Evolutionary conservation across 305 asterid species (phyloP).

Genomic region (Solanum hybrid): DNA sequence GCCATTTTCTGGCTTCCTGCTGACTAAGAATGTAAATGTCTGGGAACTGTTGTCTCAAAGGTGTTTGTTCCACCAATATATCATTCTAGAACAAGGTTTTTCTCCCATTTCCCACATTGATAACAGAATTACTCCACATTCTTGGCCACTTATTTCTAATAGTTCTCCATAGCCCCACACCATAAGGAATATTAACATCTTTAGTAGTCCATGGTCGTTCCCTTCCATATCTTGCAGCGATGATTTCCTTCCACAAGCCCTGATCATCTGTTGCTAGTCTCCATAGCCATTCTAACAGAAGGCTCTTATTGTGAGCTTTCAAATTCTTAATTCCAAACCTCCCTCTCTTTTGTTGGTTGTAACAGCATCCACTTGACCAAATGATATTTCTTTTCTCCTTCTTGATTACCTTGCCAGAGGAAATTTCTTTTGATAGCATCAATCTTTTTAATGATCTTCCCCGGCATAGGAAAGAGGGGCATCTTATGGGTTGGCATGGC

Average conservation of each 20-base stretch:
- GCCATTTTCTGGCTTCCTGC: neutral
- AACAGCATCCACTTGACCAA: neutral
- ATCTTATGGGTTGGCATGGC: neutral
- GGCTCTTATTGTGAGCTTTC: neutral
- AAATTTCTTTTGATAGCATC: neutral
- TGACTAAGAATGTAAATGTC: neutral
- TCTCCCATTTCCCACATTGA: neutral
- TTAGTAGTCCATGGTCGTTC: neutral
- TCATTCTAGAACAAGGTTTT: neutral
- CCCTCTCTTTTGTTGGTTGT: neutral
- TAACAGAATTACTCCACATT: neutral
- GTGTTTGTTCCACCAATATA: neutral
- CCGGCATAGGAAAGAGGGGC: neutral
- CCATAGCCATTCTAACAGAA: neutral
- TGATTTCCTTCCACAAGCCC: neutral
- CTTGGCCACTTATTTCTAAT: neutral
- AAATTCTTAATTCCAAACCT: neutral
- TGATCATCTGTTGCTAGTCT: neutral
- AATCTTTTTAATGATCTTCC: neutral
- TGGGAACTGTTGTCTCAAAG: neutral
- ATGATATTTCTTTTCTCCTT: neutral
- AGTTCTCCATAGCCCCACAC: neutral
- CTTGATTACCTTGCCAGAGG: neutral
- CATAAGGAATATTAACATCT: neutral
- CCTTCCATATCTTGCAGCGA: neutral